These are phyloP conservation scores for Chaetomium sp. DNA, from an alignment of 2,329 filamentous ascomycete species.

Conservation along the genomic window DNA sequence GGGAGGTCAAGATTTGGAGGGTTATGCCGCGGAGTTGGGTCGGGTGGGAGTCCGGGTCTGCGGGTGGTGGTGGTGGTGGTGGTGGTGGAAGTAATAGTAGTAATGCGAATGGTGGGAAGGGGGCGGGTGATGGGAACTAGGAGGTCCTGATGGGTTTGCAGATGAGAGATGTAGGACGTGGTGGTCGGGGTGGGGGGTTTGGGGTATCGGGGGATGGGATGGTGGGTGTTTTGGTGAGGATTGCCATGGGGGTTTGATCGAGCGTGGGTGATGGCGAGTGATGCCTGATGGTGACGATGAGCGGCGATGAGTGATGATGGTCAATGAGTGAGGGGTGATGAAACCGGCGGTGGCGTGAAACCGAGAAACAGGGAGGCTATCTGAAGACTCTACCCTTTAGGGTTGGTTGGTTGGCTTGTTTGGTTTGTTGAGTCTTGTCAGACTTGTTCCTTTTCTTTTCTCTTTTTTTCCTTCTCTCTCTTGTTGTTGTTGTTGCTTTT, in stretches of 20 bases:
- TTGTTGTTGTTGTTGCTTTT: no score
- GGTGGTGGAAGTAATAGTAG: conserved; percentile 36
- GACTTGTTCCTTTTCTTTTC: no score
- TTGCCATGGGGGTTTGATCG: conserved; percentile 9
- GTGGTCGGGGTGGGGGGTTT: neutral
- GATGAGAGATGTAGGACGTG: conserved; percentile 4
- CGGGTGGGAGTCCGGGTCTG: conserved; percentile 61
- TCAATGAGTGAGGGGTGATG: no score
- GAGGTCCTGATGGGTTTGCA: conserved; percentile 22
- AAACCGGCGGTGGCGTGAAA: no score
- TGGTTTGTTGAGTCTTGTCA: no score
- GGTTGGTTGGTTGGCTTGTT: no score
- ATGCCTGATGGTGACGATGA: no score
- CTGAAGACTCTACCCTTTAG: no score
- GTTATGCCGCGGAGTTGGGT: conserved; percentile 91
- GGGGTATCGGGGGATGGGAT: conserved; percentile 1
- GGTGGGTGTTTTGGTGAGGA: conserved; percentile 18
- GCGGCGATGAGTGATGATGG: no score
- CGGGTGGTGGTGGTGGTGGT: conserved; percentile 75
- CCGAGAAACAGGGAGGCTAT: no score
- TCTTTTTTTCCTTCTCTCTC: no score
- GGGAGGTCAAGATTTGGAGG: conserved; percentile 95
- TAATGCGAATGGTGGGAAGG: neutral
- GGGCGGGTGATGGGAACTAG: conserved; percentile 62
- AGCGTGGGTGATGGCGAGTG: neutral